Base-by-base conservation (phyloP, 177 flowering plant genomes). In the Telopea speciosissima region DNA sequence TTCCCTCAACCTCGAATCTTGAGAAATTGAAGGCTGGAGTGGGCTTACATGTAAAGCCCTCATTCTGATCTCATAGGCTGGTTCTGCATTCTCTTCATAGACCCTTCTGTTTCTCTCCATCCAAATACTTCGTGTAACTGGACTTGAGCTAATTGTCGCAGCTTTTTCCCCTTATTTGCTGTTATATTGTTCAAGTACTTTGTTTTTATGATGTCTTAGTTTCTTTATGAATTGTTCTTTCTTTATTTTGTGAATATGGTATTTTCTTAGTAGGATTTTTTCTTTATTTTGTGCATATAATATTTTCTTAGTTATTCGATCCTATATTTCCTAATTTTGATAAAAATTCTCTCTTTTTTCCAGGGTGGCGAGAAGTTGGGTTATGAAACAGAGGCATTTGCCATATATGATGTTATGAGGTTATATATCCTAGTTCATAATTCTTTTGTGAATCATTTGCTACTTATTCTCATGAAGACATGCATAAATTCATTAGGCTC, bases 331-430 rank as follows among this genome's bases (percentile, higher is more conserved):
- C 21, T 75, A 67, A 45, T 60, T 64, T 62, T 67, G 59, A 72
- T 68, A 28, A 13, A n/a, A 24, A 36, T 59, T 74, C 71, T 60
- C 66, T 58, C 19, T 79, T 64, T 69, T 2, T 75, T 79, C 49
- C 83, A 93, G 98, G 91, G 86, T 70, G 96, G 88, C 3, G 86
- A 84, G 80, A 88, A 92, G 81, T 76, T 87, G 83, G 97, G 97
- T 65, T 90, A 90, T 83, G 99, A 95, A 74, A 84, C 90, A 31
- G 99, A 91, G 75, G 99, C 97, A 24, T 83, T 95, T 78, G 93
- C 96, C 36, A 77, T 93, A 31, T 89, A 93, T 82, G 99, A 95
- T 87, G 81, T 78, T 70, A 95, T 95, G 99, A 79, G 89, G 99
- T 92, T 13, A 72, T 28, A 24, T 67, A 42, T 62, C 24, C 52